These are phyloP conservation scores for Hyphodiscus sp. DNA, from an alignment of 2,329 filamentous ascomycete genomes.

Conservation along the genomic window DNA sequence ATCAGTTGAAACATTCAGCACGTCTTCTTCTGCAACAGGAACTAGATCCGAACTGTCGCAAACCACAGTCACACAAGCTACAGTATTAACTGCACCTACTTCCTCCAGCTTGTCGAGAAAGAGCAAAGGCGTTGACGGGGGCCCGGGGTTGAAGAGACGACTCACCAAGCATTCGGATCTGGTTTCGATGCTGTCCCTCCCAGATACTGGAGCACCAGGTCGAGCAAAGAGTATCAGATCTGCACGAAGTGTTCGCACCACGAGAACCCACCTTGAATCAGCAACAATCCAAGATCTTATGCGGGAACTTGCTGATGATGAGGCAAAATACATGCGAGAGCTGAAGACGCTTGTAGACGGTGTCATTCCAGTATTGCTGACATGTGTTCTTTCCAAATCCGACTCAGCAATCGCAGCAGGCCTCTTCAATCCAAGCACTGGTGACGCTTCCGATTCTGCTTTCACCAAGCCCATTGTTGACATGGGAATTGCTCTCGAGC, in stretches of 20 bases:
- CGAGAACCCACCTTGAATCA: constrained; percentile 57
- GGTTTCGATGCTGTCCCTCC: constrained; percentile 81
- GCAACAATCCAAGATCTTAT: constrained; percentile 72
- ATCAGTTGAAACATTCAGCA: constrained; percentile 25
- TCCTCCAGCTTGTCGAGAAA: constrained; percentile 24
- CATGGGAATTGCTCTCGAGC: constrained; percentile 88
- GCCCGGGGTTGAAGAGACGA: constrained; percentile 45
- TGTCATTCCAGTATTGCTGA: constrained; percentile 86
- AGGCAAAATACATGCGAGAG: constrained; percentile 82
- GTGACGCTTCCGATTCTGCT: constrained; percentile 45
- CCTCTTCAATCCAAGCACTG: constrained; percentile 52
- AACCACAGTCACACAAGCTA: constrained; percentile 38
- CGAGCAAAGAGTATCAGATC: constrained; percentile 67
- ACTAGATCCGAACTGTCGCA: constrained; percentile 25
- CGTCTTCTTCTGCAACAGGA: constrained; percentile 12
- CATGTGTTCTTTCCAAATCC: constrained; percentile 71
- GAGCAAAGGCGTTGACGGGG: constrained; percentile 27
- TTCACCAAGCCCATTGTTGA: constrained; percentile 81
- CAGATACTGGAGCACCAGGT: constrained; percentile 48
- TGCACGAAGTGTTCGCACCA: constrained; percentile 70
- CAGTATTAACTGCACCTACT: constrained; percentile 17
- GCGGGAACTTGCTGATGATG: constrained; percentile 73
- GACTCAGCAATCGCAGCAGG: constrained; percentile 57
- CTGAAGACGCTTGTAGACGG: constrained; percentile 90
- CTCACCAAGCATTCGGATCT: constrained; percentile 90